Evolutionary conservation across 192 early-diverging fungal species (phyloP).

Genomic region (Coemansia sp.): DNA sequence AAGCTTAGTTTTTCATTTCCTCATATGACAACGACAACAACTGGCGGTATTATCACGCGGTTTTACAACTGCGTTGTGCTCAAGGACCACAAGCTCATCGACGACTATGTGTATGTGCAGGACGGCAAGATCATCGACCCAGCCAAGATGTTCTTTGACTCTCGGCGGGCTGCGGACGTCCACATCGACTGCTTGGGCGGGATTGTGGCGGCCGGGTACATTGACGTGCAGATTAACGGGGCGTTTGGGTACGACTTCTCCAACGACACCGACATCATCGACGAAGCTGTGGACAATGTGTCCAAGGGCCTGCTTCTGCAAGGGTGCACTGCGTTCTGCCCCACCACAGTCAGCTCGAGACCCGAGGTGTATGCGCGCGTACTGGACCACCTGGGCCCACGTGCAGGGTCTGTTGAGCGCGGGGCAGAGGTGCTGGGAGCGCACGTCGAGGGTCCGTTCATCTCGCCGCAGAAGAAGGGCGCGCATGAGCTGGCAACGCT

Average conservation of each 20-base stretch:
- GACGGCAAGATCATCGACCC: constrained; percentile 77
- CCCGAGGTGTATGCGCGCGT: constrained; percentile 72
- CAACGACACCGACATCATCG: constrained; percentile 59
- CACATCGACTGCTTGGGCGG: constrained; percentile 70
- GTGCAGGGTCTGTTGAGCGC: constrained; percentile 57
- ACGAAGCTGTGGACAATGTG: constrained; percentile 62
- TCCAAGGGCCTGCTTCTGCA: constrained; percentile 72
- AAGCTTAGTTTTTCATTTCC: constrained; percentile 5
- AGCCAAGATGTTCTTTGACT: constrained; percentile 65
- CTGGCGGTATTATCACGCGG: constrained; percentile 54
- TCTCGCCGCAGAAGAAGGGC: constrained; percentile 69
- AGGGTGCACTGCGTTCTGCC: constrained; percentile 79
- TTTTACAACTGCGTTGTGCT: constrained; percentile 76
- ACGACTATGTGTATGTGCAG: constrained; percentile 71
- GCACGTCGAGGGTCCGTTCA: constrained; percentile 70
- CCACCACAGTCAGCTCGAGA: constrained; percentile 72
- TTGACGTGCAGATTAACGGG: constrained; percentile 82
- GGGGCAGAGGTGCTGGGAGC: constrained; percentile 73
- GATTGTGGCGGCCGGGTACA: constrained; percentile 74
- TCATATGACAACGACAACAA: neutral
- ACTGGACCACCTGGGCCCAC: constrained; percentile 55
- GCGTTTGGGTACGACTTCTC: constrained; percentile 79
- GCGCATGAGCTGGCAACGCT: constrained; percentile 68
- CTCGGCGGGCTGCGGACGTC: constrained; percentile 60
- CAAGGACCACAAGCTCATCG: constrained; percentile 70